Evolutionary conservation across 441 rosid genomes (phyloP).

Genomic region (Aleurites moluccanus): DNA sequence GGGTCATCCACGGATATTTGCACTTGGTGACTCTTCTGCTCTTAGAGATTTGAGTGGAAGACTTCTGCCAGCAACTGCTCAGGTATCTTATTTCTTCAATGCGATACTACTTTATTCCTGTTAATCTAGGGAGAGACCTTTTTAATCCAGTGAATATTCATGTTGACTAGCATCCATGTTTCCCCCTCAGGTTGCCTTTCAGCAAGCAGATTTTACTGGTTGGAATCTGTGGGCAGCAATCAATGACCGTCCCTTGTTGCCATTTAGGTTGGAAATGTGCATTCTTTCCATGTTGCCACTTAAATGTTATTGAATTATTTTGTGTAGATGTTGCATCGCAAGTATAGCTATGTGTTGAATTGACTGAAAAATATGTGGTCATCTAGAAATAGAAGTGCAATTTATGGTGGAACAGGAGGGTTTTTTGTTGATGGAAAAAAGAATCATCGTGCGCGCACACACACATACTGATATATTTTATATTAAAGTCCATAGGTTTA

Average conservation of each 20-base stretch:
- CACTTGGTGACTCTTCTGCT: slow-evolving; percentile 89
- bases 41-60: slow-evolving; percentile 72
- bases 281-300: background rate
- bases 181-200: slow-evolving; percentile 80
- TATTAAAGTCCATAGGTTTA: too few relatives aligned
- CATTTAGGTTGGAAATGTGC: slow-evolving; percentile 61
- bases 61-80: slow-evolving; percentile 95
- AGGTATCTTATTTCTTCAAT: slow-evolving; percentile 42
- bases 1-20: slow-evolving; percentile 91
- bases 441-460: background rate
- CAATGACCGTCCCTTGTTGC: slow-evolving; percentile 79
- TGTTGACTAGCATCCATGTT: slow-evolving; percentile 16
- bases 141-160: background rate
- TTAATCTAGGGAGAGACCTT: background rate
- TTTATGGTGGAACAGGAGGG: background rate
- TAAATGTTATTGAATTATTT: background rate
- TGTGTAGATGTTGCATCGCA: background rate
- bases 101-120: background rate
- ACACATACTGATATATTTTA: too few relatives aligned
- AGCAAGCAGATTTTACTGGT: slow-evolving; percentile 94
- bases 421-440: background rate
- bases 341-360: background rate
- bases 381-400: background rate
- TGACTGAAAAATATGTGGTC: background rate
- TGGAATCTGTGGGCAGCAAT: slow-evolving; percentile 99